These are phyloP conservation scores for Punica granatum DNA, from an alignment of 345 rosid species.

Conservation along the genomic window DNA sequence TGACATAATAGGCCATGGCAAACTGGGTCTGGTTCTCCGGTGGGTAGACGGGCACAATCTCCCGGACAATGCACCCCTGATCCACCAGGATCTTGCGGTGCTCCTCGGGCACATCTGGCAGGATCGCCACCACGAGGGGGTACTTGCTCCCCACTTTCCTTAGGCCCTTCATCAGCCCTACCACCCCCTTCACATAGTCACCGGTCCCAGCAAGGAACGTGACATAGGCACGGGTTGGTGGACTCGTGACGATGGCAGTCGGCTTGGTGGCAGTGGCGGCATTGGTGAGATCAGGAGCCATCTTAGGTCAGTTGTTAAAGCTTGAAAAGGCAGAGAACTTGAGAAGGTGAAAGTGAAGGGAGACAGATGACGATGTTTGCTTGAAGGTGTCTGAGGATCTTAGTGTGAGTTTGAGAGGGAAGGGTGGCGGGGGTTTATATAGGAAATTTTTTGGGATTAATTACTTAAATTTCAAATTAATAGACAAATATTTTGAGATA, in stretches of 20 bases:
- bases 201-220: slow-evolving; percentile 33
- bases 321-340: neutral
- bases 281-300: neutral
- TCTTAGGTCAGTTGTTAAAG: neutral
- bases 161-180: slow-evolving; percentile 39
- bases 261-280: neutral
- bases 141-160: slow-evolving; percentile 31
- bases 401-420: neutral
- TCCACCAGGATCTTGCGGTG: slow-evolving; percentile 26
- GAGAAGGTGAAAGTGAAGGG: neutral
- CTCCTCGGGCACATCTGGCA: slow-evolving; percentile 36
- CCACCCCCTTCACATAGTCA: slow-evolving; percentile 33
- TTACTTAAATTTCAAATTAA: too few relatives aligned
- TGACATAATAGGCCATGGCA: slow-evolving; percentile 35
- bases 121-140: slow-evolving; percentile 31
- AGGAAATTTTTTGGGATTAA: neutral
- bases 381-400: neutral
- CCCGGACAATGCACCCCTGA: slow-evolving; percentile 33
- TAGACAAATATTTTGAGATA: too few relatives aligned
- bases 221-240: slow-evolving; percentile 15
- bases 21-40: slow-evolving; percentile 34
- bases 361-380: neutral
- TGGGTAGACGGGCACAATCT: slow-evolving; percentile 30
- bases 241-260: neutral
- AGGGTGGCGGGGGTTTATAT: neutral